Evolutionary conservation across 139 green algal species (phyloP), one percentile per base, ranked within the genome.

Genomic region (Gonium pectorale): DNA sequence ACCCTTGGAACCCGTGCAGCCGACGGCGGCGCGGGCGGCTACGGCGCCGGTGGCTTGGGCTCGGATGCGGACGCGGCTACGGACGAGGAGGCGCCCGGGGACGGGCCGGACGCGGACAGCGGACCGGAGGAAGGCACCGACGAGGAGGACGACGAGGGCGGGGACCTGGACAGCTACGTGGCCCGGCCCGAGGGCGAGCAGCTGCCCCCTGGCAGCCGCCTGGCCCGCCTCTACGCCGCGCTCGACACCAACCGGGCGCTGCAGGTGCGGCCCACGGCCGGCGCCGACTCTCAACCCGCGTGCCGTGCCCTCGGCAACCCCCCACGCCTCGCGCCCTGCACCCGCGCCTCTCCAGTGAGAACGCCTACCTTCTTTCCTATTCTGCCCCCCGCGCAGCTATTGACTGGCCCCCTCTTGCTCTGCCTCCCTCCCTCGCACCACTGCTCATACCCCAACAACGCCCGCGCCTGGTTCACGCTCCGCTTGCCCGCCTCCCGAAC

Each of bases 231-330:
- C 51, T 86, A 86, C 27, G 79, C 62, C 17, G 86, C 86, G 3
- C 79, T 89, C 60, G 70, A 71, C n/a, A 72, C 79, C 60, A 89
- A 89, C 70, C 35, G 71, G 35, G 86, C 59, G 49, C 46, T 89
- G 70, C 77, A 83, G 77, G 77, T 83, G 41, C 27, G 52, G n/a
- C n/a, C n/a, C n/a, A n/a, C n/a, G n/a, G n/a, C n/a, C 66, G 37
- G 37, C 37, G 37, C 29, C 35, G 13, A n/a, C 6, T 7, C 4
- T 51, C 35, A 35, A 37, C 8, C 5, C 62, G 8, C 29, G 62
- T 17, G 56, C 21, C 49, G 13, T 26, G 13, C 49, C 49, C 49
- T 26, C 49, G 13, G 17, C 49, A 56, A 26, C 49, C 49, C 49
- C 49, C 17, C 17, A 17, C 49, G 17, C 64, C 35, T 37, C 35